Conservation (phyloP, 2,329 filamentous ascomycete genomes). For the Penicillium frequentans region DNA sequence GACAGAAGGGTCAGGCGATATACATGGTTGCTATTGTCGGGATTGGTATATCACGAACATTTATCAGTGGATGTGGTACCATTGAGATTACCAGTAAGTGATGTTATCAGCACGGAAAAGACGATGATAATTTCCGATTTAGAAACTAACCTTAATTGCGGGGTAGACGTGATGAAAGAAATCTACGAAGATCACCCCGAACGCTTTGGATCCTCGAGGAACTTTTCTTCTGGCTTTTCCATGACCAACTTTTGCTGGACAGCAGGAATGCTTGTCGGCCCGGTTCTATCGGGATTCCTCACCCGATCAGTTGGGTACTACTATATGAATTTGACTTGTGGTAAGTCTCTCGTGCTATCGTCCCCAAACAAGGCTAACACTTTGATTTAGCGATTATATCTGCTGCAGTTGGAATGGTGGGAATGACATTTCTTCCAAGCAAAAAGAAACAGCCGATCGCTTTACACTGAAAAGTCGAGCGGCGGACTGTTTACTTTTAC, state of each 20-base stretch:
- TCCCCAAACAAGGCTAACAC: neutral
- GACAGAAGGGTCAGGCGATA: neutral
- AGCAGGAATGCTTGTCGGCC: neutral
- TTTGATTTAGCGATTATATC: neutral
- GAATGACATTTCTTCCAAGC: neutral
- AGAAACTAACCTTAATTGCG: neutral
- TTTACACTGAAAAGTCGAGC: neutral
- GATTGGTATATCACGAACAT: neutral
- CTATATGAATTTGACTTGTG: slow-evolving; percentile 2
- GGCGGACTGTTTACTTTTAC: no score
- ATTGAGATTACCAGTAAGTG: slow-evolving; percentile 1
- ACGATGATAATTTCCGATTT: neutral
- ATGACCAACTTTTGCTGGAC: slow-evolving; percentile 4
- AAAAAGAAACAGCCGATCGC: neutral
- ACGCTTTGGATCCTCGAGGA: neutral
- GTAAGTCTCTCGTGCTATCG: neutral
- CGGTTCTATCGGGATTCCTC: neutral
- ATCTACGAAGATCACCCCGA: neutral
- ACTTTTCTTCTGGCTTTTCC: slow-evolving; percentile 1
- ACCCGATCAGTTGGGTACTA: neutral
- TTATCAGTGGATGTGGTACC: neutral
- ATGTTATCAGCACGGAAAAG: no score
- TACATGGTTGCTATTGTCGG: slow-evolving; percentile 1
- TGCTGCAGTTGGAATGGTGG: neutral
- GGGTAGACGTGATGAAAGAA: slow-evolving; percentile 1